Conservation (phyloP, 305 asterid species). For the Fraxinus sp. region DNA sequence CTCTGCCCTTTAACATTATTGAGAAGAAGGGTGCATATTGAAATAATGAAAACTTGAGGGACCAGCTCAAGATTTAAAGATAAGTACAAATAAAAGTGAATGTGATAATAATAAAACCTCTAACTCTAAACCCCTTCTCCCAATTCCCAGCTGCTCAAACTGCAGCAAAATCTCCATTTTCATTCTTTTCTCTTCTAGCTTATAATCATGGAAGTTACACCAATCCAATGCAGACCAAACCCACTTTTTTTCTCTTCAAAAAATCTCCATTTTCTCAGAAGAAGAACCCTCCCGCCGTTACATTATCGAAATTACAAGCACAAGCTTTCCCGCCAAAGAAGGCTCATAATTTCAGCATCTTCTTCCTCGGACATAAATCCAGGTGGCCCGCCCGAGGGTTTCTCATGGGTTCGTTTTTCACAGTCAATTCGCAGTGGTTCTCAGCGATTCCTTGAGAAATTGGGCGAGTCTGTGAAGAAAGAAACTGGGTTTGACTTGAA, state of each 20-base stretch:
- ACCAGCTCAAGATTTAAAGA: not conserved
- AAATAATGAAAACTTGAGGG: not conserved
- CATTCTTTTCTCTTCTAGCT: not conserved
- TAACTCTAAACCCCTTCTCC: slow-evolving; percentile 35
- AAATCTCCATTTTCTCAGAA: slow-evolving; percentile 26
- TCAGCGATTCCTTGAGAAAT: slow-evolving; percentile 51
- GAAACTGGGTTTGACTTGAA: slow-evolving; percentile 69
- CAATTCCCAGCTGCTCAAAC: slow-evolving; percentile 17
- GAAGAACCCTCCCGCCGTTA: slow-evolving; percentile 23
- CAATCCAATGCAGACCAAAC: slow-evolving; percentile 35
- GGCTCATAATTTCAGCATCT: slow-evolving; percentile 53
- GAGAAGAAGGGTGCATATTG: not conserved
- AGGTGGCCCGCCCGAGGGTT: slow-evolving; percentile 51
- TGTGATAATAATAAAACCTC: slow-evolving; percentile 25
- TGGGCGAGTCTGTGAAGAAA: slow-evolving; percentile 66
- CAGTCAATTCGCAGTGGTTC: slow-evolving; percentile 63
- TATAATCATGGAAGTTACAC: slow-evolving; percentile 35
- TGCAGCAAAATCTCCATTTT: slow-evolving; percentile 16
- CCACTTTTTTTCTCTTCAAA: slow-evolving; percentile 28
- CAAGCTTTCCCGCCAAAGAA: slow-evolving; percentile 50
- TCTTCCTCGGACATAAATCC: slow-evolving; percentile 37
- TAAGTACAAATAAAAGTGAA: not conserved
- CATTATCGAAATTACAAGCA: slow-evolving; percentile 32
- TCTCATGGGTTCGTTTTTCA: slow-evolving; percentile 65
- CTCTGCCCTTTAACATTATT: not conserved